Evolutionary conservation across 495 filamentous ascomycete genomes (phyloP), one percentile per base, ranked within the genome.

Genomic region (Hamigera avellanea): DNA sequence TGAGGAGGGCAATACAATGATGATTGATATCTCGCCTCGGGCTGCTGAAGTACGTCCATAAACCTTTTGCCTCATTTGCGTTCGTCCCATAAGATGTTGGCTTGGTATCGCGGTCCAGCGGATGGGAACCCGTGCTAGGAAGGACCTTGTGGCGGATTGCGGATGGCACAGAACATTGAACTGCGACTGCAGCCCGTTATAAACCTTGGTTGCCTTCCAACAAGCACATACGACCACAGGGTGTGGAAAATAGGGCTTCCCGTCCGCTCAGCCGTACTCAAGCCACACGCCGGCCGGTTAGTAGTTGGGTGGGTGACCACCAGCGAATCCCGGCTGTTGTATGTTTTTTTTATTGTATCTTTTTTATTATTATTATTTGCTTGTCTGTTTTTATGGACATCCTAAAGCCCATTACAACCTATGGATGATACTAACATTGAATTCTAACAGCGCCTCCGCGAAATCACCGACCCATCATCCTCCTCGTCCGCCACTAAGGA

Each of bases 1-100:
- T 52, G 82, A 87, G 6, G 73, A 86, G 28, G 88, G 88, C n/a
- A 80, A 86, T 26, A 66, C 80, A 26, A 83, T 94, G 75, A 64
- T 61, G 46, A 67, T 95, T 18, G 73, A 75, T 35, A 88, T 95
- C 36, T 91, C 86, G 1, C 71, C 78, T 13, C 71, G 87, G 28
- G 91, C 91, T 16, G 72, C 82, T 19, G 74, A 81, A 56, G 86
- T 89, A 71, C 40, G 72, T 64, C 37, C 1, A 40, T 25, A 42
- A 19, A 36, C 6, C 19, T 33, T 26, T 36, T 32, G 28, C 40
- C 26, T 32, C 26, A 32, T 40, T 33, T 32, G 15, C 19, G 16
- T 33, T 21, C 25, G 2, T 28, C 29, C 3, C 21, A 23, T 9
- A 9, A 23, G 21, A 4, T 4, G 21, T 4, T 5, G 21, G 15